Evolutionary conservation across 768 basidiomycete species (phyloP).

Genomic region (Trametes maxima): DNA sequence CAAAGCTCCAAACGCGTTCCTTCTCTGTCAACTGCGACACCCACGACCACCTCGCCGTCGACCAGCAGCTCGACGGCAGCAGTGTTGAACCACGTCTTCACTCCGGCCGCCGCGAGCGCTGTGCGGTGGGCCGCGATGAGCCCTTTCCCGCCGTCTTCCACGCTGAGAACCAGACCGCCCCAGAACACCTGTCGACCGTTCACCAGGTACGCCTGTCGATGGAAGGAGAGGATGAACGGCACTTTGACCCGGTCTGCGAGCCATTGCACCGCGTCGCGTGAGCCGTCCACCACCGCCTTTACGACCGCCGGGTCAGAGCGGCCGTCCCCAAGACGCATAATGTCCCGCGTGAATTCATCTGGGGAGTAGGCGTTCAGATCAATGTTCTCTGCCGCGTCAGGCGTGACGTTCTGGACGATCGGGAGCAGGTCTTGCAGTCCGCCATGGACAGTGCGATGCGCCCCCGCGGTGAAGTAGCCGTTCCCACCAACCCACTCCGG

Average conservation of each 20-base stretch:
- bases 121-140: constrained; percentile 57
- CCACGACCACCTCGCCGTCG: constrained; percentile 44
- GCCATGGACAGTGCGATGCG: constrained; percentile 62
- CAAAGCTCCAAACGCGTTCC: constrained; percentile 41
- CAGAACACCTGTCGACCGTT: constrained; percentile 66
- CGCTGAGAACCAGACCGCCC: constrained; percentile 67
- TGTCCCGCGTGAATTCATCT: constrained; percentile 56
- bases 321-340: constrained; percentile 59
- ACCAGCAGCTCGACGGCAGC: constrained; percentile 44
- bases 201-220: constrained; percentile 70
- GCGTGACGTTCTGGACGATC: constrained; percentile 50
- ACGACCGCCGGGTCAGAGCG: constrained; percentile 54
- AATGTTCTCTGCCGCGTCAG: constrained; percentile 46
- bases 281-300: constrained; percentile 52
- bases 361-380: constrained; percentile 62
- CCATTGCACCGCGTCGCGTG: constrained; percentile 61
- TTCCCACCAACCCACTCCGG: constrained; percentile 69
- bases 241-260: constrained; percentile 51
- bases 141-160: constrained; percentile 70
- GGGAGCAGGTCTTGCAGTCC: constrained; percentile 63
- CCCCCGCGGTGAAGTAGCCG: constrained; percentile 73
- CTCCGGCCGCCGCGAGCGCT: constrained; percentile 50
- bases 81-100: constrained; percentile 60
- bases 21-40: constrained; percentile 46
- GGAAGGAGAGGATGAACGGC: constrained; percentile 60